Evolutionary conservation across 1,284 basidiomycete species (phyloP).

Genomic region (Kwoniella shivajii): DNA sequence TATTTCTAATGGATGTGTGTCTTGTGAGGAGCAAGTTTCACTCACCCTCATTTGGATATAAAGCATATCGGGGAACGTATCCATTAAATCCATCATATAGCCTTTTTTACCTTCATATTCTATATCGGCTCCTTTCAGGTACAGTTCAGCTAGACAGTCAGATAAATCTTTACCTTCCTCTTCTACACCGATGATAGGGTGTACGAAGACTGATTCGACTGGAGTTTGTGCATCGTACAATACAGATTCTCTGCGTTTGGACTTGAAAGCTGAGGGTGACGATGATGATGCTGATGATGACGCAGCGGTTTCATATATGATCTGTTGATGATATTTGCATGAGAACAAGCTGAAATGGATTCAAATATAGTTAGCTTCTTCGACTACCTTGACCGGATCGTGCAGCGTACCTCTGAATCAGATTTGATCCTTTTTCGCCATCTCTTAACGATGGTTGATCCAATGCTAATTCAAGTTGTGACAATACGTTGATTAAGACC

Average conservation of each 20-base stretch:
- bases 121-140: constrained; percentile 82
- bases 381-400: neutral
- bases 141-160: constrained; percentile 81
- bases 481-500: constrained; percentile 98
- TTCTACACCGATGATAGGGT: constrained; percentile 88
- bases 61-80: constrained; percentile 83
- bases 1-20: too few relatives aligned
- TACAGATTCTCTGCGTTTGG: constrained; percentile 45
- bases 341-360: constrained; percentile 71
- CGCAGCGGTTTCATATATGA: constrained; percentile 57
- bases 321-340: constrained; percentile 77
- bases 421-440: constrained; percentile 59
- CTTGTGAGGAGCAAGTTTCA: neutral
- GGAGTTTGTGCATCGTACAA: constrained; percentile 59
- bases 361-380: constrained; percentile 1
- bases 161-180: constrained; percentile 82
- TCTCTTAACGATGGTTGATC: constrained; percentile 59
- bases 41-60: constrained; percentile 92
- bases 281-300: neutral
- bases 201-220: constrained; percentile 86
- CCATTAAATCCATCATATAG: constrained; percentile 81
- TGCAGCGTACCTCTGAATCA: constrained; percentile 71
- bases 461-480: constrained; percentile 93
- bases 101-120: constrained; percentile 85
- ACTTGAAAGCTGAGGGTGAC: neutral